Base-by-base conservation (phyloP, 345 rosid genomes). In the Rhodamnia argentea region DNA sequence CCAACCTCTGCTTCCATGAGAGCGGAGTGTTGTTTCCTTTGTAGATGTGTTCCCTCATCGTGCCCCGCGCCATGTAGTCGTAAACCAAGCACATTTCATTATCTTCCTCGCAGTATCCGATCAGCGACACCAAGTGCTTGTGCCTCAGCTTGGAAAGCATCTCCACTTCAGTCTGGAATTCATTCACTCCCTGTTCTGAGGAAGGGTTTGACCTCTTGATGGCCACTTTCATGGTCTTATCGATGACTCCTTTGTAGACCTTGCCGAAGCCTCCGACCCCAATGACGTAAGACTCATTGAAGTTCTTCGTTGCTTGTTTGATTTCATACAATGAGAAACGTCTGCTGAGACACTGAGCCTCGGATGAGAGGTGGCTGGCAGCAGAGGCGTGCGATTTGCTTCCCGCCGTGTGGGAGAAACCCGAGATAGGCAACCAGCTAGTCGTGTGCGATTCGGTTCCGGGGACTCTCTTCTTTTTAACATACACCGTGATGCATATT, bases 261-360 rank as follows among this genome's bases (percentile, higher is more conserved):
- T 96, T 97, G 52, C 99, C 98, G 23, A 96, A 96, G 7, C 99
- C 99, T 85, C 99, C 99, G 14, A 96, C 95, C 26, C 96, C 98
- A 20, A 96, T 92, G 16, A 94, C 95, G 37, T 93, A 82, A 1
- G 94, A 92, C 27, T 95, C 99, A 11, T 93, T 92, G 40, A 96
- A 94, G 89, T 92, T 91, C 84, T 92, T 92, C 1, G 96, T 94
- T 10, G 95, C 96, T 0, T 90, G 90, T 90, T 88, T 93, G 12
- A 97, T 94, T 91, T 96, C 96, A 0, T 89, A 23, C 15, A 93
- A 84, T 0, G 95, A 88, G 91, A 97, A 97, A 57, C 93, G 96
- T 22, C 95, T 88, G 82, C 97, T 91, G 52, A 93, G 92, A 47
- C 94, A 91, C 84, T 95, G 94, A 26, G 96, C 94, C 84, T 95